Evolutionary conservation across 331 rosid genomes (phyloP).

Genomic region (Acacia pycnantha): DNA sequence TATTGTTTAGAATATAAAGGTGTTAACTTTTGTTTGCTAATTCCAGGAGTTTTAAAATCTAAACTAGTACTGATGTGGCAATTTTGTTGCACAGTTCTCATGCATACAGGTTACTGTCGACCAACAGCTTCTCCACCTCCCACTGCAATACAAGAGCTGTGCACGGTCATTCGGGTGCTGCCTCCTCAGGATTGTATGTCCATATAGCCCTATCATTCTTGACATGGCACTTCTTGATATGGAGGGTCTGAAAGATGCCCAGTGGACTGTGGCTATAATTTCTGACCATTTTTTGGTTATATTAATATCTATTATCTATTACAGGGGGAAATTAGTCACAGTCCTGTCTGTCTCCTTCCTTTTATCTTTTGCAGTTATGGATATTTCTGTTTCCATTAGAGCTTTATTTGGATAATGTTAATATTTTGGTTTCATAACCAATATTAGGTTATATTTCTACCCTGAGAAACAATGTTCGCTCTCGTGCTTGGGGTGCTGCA

Average conservation of each 20-base stretch:
- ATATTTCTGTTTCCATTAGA: neutral
- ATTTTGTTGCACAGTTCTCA: slow-evolving; percentile 67
- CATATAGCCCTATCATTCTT: slow-evolving; percentile 5
- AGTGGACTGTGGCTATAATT: slow-evolving; percentile 7
- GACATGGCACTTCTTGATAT: neutral
- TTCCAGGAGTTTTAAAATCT: slow-evolving; percentile 15
- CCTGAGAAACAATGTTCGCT: slow-evolving; percentile 88
- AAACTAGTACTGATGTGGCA: slow-evolving; percentile 33
- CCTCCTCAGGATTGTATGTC: slow-evolving; percentile 92
- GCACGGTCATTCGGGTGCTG: slow-evolving; percentile 69
- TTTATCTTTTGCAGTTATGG: neutral
- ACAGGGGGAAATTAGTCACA: neutral
- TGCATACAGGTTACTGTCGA: slow-evolving; percentile 99
- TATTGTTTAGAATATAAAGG: slow-evolving; percentile 7
- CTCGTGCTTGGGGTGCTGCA: slow-evolving; percentile 99
- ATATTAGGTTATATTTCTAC: slow-evolving; percentile 83
- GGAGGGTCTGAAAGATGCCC: slow-evolving; percentile 17
- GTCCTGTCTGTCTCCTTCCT: neutral
- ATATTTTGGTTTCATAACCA: slow-evolving; percentile 10
- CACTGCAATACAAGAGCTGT: slow-evolving; percentile 81
- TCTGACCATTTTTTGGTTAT: neutral
- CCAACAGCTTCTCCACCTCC: slow-evolving; percentile 97
- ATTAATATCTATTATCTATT: neutral
- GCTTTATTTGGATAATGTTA: slow-evolving; percentile 26
- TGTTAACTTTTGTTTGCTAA: slow-evolving; percentile 27